Percentiles rank a stretch among this genome's conserved stretches.
Conservation (phyloP, 2,329 filamentous ascomycete species). For the Colletotrichum lentis region DNA sequence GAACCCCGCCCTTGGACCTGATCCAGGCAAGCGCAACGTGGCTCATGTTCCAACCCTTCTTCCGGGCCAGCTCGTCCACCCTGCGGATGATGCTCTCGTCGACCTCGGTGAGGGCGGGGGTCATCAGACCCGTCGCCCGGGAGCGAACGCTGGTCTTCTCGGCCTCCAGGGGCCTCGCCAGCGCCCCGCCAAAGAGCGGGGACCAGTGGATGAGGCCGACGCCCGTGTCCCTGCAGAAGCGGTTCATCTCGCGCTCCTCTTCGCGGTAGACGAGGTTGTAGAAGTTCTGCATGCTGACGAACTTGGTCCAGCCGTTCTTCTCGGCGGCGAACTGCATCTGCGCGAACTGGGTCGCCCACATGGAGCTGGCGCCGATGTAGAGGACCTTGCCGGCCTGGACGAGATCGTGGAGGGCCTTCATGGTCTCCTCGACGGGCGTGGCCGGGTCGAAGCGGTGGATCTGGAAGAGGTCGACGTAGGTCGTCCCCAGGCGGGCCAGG, state of each 20-base stretch:
- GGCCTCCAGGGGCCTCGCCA: conserved; percentile 16
- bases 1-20: conserved; percentile 26
- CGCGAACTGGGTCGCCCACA: conserved; percentile 34
- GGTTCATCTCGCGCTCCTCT: conserved; percentile 60
- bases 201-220: conserved; percentile 46
- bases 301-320: conserved; percentile 63
- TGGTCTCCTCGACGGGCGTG: conserved; percentile 65
- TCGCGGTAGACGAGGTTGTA: conserved; percentile 66
- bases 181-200: conserved; percentile 25
- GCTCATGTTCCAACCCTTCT: conserved; percentile 35
- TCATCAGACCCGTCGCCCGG: neutral
- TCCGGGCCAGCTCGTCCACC: conserved; percentile 31
- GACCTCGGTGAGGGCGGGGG: conserved; percentile 1
- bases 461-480: conserved; percentile 63
- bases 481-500: conserved; percentile 55
- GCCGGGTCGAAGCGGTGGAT: conserved; percentile 67
- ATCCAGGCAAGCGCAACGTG: conserved; percentile 34
- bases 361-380: conserved; percentile 39
- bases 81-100: conserved; percentile 32
- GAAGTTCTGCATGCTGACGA: conserved; percentile 66
- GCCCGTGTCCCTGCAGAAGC: conserved; percentile 52
- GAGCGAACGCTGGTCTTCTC: conserved; percentile 8
- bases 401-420: conserved; percentile 68
- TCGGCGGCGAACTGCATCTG: conserved; percentile 61
- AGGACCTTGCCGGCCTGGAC: conserved; percentile 63